Conservation (phyloP, 768 basidiomycete species). For the Serendipita sp. region DNA sequence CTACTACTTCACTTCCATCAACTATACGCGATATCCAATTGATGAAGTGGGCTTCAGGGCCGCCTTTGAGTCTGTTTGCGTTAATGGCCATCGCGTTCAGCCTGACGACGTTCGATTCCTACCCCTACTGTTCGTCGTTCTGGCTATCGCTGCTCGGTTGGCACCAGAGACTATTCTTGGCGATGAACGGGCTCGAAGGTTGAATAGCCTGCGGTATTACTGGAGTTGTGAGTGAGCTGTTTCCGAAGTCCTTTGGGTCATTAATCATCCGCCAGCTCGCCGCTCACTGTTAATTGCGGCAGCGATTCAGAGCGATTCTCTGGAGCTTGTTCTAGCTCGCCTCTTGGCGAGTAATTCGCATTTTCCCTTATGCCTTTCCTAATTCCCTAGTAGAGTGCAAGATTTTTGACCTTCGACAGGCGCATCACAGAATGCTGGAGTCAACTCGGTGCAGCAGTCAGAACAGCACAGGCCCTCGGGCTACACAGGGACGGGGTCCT, state of each 20-base stretch:
- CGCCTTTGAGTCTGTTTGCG: constrained; percentile 46
- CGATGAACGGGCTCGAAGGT: constrained; percentile 52
- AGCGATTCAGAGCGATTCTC: constrained; percentile 80
- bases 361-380: constrained; percentile 4
- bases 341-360: constrained; percentile 35
- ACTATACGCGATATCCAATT: constrained; percentile 86
- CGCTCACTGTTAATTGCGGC: constrained; percentile 79
- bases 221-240: constrained; percentile 69
- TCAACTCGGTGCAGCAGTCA: constrained; percentile 79
- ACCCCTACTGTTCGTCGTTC: constrained; percentile 81
- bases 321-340: constrained; percentile 86
- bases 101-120: constrained; percentile 70
- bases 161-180: constrained; percentile 76
- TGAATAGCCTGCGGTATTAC: constrained; percentile 79
- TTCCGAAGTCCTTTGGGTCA: not conserved
- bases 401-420: constrained; percentile 54
- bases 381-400: constrained; percentile 36
- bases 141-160: constrained; percentile 72
- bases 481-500: constrained; percentile 77
- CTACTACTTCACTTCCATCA: constrained; percentile 63
- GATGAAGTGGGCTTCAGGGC: constrained; percentile 66
- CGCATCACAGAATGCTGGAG: constrained; percentile 94
- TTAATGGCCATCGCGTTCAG: constrained; percentile 44
- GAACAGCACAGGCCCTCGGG: constrained; percentile 87
- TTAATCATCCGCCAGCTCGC: constrained; percentile 36